These are phyloP conservation scores for Pseudognaphalium luteoalbum DNA, from an alignment of 129 eudicot species.

Conservation along the genomic window DNA sequence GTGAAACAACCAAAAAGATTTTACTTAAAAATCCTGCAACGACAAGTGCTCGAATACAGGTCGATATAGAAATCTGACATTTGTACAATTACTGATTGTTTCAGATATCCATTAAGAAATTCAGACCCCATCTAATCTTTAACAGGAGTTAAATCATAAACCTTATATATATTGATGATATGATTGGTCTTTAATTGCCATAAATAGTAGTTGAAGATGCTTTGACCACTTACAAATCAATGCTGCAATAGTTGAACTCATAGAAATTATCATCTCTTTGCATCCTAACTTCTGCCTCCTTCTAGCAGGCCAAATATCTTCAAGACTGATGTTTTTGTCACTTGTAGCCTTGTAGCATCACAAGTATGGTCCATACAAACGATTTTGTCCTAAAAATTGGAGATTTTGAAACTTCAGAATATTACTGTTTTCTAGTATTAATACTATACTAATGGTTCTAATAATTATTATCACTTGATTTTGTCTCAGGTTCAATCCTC, in stretches of 20 bases:
- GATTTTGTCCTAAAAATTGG: too few species aligned
- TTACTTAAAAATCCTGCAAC: background rate
- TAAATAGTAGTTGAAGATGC: constrained; percentile 11
- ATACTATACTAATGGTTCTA: too few species aligned
- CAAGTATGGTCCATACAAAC: background rate
- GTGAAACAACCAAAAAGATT: background rate
- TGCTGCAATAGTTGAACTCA: constrained; percentile 1
- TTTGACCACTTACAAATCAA: background rate
- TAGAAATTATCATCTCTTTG: background rate
- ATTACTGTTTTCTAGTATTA: too few species aligned
- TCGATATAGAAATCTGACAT: background rate
- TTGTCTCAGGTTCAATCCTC: too few species aligned
- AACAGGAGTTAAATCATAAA: background rate
- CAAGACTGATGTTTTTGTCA: background rate
- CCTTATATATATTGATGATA: background rate
- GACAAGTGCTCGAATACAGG: background rate
- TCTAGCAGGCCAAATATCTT: background rate
- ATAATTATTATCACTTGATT: too few species aligned
- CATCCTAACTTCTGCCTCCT: constrained; percentile 7
- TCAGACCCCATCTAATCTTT: background rate
- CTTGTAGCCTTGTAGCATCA: background rate
- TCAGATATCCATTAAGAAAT: background rate
- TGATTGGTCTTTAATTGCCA: constrained; percentile 15
- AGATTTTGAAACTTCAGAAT: too few species aligned
- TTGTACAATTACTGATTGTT: background rate